Conservation (phyloP, 208 protist species). For the Blechomonas ayalai region DNA sequence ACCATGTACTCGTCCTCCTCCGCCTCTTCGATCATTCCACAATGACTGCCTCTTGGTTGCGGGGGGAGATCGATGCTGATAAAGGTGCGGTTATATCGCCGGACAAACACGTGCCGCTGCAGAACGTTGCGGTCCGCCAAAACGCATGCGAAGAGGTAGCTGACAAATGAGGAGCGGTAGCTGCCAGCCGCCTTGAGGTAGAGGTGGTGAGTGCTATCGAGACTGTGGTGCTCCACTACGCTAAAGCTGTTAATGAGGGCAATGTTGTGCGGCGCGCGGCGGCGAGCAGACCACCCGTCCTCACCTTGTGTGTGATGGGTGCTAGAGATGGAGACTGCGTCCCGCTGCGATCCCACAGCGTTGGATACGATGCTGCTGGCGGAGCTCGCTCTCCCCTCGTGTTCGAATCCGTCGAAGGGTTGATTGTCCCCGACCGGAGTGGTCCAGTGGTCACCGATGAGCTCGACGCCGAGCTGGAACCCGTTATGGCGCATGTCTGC, state of each 20-base stretch:
- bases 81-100: slow-evolving; percentile 74
- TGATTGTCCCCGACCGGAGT: slow-evolving; percentile 23
- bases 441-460: slow-evolving; percentile 78
- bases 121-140: slow-evolving; percentile 26
- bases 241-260: slow-evolving; percentile 84
- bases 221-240: slow-evolving; percentile 75
- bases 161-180: slow-evolving; percentile 79
- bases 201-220: slow-evolving; percentile 67
- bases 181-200: slow-evolving; percentile 62
- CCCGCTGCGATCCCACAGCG: too few species aligned
- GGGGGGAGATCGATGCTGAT: slow-evolving; percentile 47
- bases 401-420: too few species aligned
- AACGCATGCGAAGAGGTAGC: slow-evolving; percentile 59
- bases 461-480: slow-evolving; percentile 74
- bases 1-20: not conserved
- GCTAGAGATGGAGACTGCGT: too few species aligned
- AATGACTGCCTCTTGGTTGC: slow-evolving; percentile 12
- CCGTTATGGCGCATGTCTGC: slow-evolving; percentile 43
- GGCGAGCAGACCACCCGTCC: not conserved
- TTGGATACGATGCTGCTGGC: not conserved
- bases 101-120: slow-evolving; percentile 40
- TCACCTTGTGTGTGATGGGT: too few species aligned
- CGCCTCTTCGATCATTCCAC: not conserved
- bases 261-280: slow-evolving; percentile 39
- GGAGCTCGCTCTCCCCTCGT: not conserved